These are phyloP conservation scores for Fraxinus nigra DNA, from an alignment of 305 asterid species.

Conservation along the genomic window DNA sequence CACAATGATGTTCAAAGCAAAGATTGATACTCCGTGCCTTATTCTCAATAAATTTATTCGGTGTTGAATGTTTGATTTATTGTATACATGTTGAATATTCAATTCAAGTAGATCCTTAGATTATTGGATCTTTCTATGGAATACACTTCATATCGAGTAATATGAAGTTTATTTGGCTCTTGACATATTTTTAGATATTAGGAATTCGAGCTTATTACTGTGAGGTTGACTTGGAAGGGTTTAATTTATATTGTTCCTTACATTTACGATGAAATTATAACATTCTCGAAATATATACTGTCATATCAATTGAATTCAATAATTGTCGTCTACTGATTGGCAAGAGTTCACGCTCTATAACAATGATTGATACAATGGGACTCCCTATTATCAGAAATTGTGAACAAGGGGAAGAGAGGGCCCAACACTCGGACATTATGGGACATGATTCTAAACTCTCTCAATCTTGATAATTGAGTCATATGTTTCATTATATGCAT, in stretches of 20 bases:
- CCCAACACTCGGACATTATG: background rate
- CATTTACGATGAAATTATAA: background rate
- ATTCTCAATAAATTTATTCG: too few relatives aligned
- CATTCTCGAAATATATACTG: background rate
- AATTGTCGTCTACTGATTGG: background rate
- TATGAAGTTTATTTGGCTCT: too few relatives aligned
- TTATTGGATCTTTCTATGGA: too few relatives aligned
- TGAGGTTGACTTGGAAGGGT: too few relatives aligned
- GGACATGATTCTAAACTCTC: slow-evolving; percentile 14
- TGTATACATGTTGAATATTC: background rate
- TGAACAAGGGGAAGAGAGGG: background rate
- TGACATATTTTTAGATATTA: too few relatives aligned
- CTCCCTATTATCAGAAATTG: background rate
- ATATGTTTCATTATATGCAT: background rate
- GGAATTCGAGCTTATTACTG: too few relatives aligned
- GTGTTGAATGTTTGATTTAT: background rate
- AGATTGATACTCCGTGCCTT: background rate
- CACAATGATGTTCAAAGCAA: background rate
- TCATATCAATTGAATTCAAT: background rate
- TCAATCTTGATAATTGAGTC: background rate
- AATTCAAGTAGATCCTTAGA: background rate
- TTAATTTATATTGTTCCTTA: too few relatives aligned
- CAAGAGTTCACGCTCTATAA: background rate
- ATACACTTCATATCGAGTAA: background rate
- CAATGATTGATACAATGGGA: background rate